Evolutionary conservation across 129 eudicot species (phyloP).

Genomic region (Oenanthe sinensis): DNA sequence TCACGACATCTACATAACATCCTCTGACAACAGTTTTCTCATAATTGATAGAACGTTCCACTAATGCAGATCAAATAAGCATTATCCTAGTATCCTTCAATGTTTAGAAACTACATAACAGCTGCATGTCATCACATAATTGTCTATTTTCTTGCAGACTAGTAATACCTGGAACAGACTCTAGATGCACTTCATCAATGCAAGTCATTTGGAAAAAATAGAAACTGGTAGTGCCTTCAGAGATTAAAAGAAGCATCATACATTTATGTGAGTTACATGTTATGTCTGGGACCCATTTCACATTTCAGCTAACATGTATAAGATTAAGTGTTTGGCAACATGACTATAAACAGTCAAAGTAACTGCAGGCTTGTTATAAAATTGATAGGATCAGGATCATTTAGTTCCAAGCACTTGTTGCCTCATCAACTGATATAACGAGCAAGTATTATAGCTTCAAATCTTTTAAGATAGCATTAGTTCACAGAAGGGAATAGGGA

Average conservation of each 20-base stretch:
- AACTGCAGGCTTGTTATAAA: background rate
- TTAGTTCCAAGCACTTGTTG: conserved; percentile 2
- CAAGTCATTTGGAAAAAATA: background rate
- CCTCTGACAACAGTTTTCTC: background rate
- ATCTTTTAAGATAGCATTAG: conserved; percentile 18
- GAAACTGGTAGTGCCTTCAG: background rate
- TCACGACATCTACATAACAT: background rate
- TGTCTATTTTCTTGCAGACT: background rate
- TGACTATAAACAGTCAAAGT: background rate
- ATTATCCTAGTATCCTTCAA: background rate
- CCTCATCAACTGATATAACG: background rate
- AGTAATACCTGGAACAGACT: background rate
- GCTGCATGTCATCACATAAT: background rate
- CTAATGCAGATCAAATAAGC: background rate
- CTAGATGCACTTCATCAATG: background rate
- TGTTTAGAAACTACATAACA: background rate
- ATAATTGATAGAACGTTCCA: background rate
- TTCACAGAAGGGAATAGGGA: conserved; percentile 13
- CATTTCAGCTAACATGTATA: background rate
- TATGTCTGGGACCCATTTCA: background rate
- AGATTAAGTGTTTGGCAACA: background rate
- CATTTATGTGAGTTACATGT: background rate
- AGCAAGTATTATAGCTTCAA: conserved; percentile 18
- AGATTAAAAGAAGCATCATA: background rate
- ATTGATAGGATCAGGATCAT: background rate